Evolutionary conservation across 768 basidiomycete genomes (phyloP).

Genomic region (Pulveroboletus sp.): DNA sequence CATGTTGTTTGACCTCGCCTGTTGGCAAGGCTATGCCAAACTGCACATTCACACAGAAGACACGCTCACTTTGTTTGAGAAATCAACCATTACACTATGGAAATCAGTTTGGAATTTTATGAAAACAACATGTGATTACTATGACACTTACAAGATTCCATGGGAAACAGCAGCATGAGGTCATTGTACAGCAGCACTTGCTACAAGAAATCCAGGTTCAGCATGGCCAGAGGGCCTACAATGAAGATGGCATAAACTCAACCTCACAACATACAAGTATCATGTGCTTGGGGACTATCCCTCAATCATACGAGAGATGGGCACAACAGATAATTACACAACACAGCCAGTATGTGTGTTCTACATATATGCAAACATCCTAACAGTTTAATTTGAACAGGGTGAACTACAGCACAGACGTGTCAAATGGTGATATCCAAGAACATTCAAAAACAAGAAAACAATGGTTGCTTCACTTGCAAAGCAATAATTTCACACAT

Average conservation of each 20-base stretch:
- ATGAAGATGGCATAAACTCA: too few relatives aligned
- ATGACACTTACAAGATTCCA: neutral
- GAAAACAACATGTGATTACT: neutral
- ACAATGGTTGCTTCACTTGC: neutral
- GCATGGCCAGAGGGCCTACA: too few relatives aligned
- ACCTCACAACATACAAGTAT: too few relatives aligned
- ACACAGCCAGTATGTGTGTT: too few relatives aligned
- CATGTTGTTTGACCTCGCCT: constrained; percentile 12
- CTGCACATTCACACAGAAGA: neutral
- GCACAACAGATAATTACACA: too few relatives aligned
- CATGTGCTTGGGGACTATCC: too few relatives aligned
- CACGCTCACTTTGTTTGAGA: neutral
- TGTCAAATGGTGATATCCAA: neutral
- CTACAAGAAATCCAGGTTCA: too few relatives aligned
- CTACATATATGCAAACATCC: too few relatives aligned
- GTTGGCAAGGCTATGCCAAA: constrained; percentile 20
- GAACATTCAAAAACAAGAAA: neutral
- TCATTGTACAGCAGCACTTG: neutral
- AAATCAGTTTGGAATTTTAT: neutral
- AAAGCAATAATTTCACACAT: neutral
- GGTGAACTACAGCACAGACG: too few relatives aligned
- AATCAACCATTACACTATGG: neutral
- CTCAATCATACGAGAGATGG: too few relatives aligned
- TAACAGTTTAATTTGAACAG: too few relatives aligned
- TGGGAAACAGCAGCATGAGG: neutral